These are phyloP conservation scores for Fusarium domesticum DNA, from an alignment of 2,329 filamentous ascomycete species.

Conservation along the genomic window DNA sequence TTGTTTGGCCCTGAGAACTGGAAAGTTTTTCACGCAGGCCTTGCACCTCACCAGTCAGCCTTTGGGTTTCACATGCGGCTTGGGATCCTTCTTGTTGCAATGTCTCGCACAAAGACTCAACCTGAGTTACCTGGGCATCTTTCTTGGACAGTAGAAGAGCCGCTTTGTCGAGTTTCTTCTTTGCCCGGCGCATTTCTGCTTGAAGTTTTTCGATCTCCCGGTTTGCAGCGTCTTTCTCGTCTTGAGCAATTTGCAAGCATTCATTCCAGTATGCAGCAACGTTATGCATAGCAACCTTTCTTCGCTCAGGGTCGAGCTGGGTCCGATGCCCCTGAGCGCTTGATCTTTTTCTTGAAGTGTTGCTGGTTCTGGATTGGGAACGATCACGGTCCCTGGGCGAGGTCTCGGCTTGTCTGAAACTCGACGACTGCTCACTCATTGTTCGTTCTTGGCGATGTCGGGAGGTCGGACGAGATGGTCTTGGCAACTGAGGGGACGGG, in stretches of 20 bases:
- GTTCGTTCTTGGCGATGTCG: neutral
- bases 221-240: constrained; percentile 28
- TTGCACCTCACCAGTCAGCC: constrained; percentile 29
- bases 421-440: constrained; percentile 5
- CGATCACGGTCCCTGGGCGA: constrained; percentile 10
- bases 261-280: constrained; percentile 36
- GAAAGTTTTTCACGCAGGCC: constrained; percentile 27
- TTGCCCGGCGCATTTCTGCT: constrained; percentile 18
- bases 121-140: constrained; percentile 24
- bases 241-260: constrained; percentile 31
- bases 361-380: constrained; percentile 32
- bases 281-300: constrained; percentile 32
- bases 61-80: constrained; percentile 24
- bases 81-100: constrained; percentile 26
- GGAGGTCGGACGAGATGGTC: neutral
- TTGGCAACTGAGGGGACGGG: constrained; percentile 25
- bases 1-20: constrained; percentile 20
- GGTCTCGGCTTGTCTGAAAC: constrained; percentile 3
- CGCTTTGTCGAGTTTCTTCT: constrained; percentile 19
- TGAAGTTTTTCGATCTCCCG: constrained; percentile 30
- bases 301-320: constrained; percentile 23
- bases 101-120: constrained; percentile 24
- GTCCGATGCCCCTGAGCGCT: constrained; percentile 11
- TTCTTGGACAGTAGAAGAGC: constrained; percentile 17
- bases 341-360: constrained; percentile 33